A percentile compares a stretch with the other conserved stretches of the same genome.
Evolutionary conservation across 345 rosid species (phyloP).

Genomic region (Turritis glabra): DNA sequence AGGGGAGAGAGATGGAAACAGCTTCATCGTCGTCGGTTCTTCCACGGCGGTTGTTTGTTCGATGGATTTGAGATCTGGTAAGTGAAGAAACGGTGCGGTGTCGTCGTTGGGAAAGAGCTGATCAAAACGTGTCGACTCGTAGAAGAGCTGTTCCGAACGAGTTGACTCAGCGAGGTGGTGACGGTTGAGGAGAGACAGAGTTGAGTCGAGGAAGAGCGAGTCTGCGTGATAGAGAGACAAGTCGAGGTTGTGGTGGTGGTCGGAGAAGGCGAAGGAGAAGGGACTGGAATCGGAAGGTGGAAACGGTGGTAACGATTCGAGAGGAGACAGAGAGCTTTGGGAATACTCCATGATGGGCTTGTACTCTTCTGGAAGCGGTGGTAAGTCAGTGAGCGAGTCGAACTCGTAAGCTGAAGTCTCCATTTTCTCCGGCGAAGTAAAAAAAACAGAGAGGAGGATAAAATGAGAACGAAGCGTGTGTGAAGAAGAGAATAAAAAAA

Average conservation of each 20-base stretch:
- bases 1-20: constrained; percentile 5
- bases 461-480: not conserved
- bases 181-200: constrained; percentile 6
- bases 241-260: not conserved
- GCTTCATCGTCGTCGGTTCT: not conserved
- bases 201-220: not conserved
- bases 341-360: not conserved
- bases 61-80: constrained; percentile 28
- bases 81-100: constrained; percentile 19
- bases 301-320: constrained; percentile 28
- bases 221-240: not conserved
- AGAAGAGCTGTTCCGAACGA: constrained; percentile 2
- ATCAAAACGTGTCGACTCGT: not conserved
- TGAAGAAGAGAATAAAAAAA: not conserved
- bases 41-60: constrained; percentile 14
- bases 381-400: constrained; percentile 30
- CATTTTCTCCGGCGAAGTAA: not conserved
- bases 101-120: not conserved
- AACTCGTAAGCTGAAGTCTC: constrained; percentile 6
- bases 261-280: constrained; percentile 7
- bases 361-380: constrained; percentile 29
- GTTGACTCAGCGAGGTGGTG: constrained; percentile 18
- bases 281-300: constrained; percentile 35
- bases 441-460: not conserved
- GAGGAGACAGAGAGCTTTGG: not conserved